Conservation (phyloP, 306 rosid genomes). For the Gleditsia sinensis region DNA sequence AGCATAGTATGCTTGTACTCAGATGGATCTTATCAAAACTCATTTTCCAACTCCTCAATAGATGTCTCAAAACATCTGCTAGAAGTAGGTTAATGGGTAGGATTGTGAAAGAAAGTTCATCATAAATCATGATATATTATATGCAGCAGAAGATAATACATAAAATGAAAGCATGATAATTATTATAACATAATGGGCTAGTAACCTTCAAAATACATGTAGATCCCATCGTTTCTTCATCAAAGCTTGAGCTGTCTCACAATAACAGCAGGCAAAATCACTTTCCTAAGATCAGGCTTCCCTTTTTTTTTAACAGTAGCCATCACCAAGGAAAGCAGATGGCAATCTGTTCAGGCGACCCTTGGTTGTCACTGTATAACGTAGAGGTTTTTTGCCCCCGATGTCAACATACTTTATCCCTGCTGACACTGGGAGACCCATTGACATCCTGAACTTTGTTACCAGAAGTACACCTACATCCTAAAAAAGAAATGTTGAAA, state of each 20-base stretch:
- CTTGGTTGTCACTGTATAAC: no score
- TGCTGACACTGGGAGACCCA: no score
- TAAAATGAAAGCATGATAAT: background rate
- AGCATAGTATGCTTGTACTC: background rate
- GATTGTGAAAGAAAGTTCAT: no score
- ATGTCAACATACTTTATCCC: no score
- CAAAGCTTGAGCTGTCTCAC: conserved; percentile 75
- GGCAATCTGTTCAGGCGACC: conserved; percentile 65
- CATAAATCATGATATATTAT: background rate
- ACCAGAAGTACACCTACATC: conserved; percentile 71
- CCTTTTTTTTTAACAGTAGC: no score
- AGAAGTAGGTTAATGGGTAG: background rate
- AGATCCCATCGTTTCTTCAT: conserved; percentile 74
- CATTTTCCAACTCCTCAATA: background rate
- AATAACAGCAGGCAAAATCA: no score
- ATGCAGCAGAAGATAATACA: background rate
- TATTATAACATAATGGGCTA: background rate
- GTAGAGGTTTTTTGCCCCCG: no score
- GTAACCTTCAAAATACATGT: conserved; percentile 72
- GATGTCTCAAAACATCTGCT: background rate
- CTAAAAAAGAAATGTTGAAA: no score
- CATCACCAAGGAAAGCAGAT: conserved; percentile 73
- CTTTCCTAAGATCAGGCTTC: no score
- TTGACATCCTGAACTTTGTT: conserved; percentile 75
- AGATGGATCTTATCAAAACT: background rate